Evolutionary conservation across 1,284 basidiomycete species (phyloP), one percentile per base, ranked within the genome.

Genomic region (Rhodotorula sp.): DNA sequence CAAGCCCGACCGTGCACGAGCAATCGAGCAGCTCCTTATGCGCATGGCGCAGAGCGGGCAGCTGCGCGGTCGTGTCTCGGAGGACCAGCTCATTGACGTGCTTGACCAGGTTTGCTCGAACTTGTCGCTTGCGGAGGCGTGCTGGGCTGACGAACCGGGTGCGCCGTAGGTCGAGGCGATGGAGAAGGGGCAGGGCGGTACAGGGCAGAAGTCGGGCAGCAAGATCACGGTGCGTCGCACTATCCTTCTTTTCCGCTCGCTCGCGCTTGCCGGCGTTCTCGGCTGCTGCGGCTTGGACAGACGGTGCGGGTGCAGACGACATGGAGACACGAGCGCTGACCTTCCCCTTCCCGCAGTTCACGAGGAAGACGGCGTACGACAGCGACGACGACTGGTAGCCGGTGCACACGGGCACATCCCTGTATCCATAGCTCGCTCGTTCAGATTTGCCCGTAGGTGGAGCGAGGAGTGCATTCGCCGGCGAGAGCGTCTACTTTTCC

Each of bases 11-110:
- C 86, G 94, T 80, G 91, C 94, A 12, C 85, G 87, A 68, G 89
- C 94, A 81, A 94, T 98, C 76, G 91, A 97, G 82, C 86, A 86
- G 22, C 88, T 97, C 68, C 84, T 99, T 56, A 80, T 94, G 50
- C 87, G 92, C 55, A 95, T 97, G 92, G 94, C 91, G 13, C 92
- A 95, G 82, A 86, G 88, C 3, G 94, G 95, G n/a, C 94, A 97
- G 82, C 84, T 98, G 60, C 86, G 90, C 66, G 90, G 91, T 21
- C 86, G 90, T 66, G 90, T 99, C 56, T 89, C 87, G 37, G 96
- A 99, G 81, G 86, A 88, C 59, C 93, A 96, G 80, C 85, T 99
- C 70, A 96, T 98, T 79, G 90, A 89, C 50, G 84, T 99, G 29
- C 85, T 99, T 66, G 92, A 98, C 80, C 94, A 98, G 87, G 94